Conservation (phyloP, 257 asterid genomes). For the Nicotiana paniculata region DNA sequence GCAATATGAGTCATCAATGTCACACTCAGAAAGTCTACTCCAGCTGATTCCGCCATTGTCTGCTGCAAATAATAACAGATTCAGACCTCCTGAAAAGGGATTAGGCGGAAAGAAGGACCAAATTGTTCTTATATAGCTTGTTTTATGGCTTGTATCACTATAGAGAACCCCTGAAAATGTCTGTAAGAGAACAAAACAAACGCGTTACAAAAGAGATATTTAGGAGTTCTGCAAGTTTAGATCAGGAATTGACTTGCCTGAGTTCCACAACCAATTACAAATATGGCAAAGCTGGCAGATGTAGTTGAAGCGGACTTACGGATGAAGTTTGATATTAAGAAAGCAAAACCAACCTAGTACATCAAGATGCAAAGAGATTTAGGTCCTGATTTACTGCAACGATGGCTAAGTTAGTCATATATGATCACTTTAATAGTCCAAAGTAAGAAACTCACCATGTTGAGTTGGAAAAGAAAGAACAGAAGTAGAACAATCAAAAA, state of each 20-base stretch:
- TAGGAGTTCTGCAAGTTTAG: neutral
- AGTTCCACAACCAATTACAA: conserved; percentile 24
- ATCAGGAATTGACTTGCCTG: conserved; percentile 19
- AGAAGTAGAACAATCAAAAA: conserved; percentile 22
- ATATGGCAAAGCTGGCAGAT: conserved; percentile 21
- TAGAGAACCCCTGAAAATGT: conserved; percentile 4
- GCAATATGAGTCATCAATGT: neutral
- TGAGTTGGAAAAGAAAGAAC: conserved; percentile 33
- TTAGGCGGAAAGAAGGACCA: conserved; percentile 41
- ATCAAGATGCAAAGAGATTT: neutral
- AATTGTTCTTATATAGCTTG: conserved; percentile 5
- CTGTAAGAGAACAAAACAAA: conserved; percentile 11
- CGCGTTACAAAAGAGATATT: neutral
- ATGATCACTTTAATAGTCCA: neutral
- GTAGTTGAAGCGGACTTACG: conserved; percentile 32
- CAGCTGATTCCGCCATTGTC: conserved; percentile 10
- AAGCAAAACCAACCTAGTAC: conserved; percentile 30
- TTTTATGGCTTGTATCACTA: neutral
- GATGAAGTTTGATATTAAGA: conserved; percentile 26
- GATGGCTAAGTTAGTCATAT: neutral
- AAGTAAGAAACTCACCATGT: conserved; percentile 26
- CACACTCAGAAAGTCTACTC: conserved; percentile 14
- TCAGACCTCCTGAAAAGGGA: conserved; percentile 25
- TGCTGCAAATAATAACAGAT: neutral
- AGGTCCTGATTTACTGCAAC: neutral